Conservation (phyloP, 2,329 filamentous ascomycete species). For the Paecilomyces sp. region DNA sequence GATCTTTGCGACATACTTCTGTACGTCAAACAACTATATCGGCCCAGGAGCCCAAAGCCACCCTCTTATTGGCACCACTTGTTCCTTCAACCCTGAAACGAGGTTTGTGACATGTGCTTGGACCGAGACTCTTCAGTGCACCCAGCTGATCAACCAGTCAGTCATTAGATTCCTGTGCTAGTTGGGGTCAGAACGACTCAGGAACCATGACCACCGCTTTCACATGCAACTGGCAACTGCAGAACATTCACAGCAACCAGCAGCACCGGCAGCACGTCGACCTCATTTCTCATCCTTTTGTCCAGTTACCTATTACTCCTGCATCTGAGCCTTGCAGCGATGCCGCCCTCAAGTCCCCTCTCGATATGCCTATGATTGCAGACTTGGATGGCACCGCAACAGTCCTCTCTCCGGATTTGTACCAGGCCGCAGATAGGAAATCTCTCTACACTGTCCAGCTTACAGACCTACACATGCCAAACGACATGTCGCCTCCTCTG, state of each 20-base stretch:
- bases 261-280: not conserved
- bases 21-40: not conserved
- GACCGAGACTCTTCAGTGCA: not conserved
- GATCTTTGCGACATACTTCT: not conserved
- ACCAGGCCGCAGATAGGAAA: conserved; percentile 11
- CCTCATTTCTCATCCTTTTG: not conserved
- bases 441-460: conserved; percentile 15
- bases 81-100: not conserved
- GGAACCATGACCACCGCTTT: not conserved
- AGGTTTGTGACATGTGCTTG: not conserved
- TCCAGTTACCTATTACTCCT: conserved; percentile 5
- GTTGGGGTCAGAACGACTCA: not conserved
- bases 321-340: not conserved
- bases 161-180: not conserved
- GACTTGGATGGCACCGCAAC: conserved; percentile 5
- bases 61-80: not conserved
- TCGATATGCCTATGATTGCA: conserved; percentile 6
- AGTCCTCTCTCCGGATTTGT: conserved; percentile 6
- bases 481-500: not conserved
- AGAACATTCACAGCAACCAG: not conserved
- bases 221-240: not conserved
- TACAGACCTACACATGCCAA: conserved; percentile 10
- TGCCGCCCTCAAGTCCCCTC: conserved; percentile 1
- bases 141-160: not conserved
- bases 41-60: not conserved